A percentile compares a stretch with the other conserved stretches of the same genome.
Conservation (phyloP, 805 yeast genomes). For the Clavispora carvajalis region DNA sequence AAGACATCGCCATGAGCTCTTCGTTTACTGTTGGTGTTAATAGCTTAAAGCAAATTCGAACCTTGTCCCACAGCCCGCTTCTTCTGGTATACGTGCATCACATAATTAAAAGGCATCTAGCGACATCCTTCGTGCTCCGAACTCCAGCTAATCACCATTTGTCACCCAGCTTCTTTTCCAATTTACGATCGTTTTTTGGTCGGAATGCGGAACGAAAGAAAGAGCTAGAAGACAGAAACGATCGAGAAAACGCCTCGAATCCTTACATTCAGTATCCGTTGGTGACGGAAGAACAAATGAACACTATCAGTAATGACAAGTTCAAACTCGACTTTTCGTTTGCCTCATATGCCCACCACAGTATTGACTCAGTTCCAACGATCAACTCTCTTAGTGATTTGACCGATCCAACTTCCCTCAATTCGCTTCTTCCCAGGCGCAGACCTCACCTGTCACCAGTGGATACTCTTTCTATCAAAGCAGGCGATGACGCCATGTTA, state of each 20-base stretch:
- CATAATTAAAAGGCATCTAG: neutral
- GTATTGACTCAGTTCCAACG: conserved; percentile 30
- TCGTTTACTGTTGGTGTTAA: too few relatives aligned
- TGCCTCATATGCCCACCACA: conserved; percentile 46
- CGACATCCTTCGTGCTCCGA: neutral
- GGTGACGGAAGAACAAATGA: conserved; percentile 36
- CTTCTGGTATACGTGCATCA: neutral
- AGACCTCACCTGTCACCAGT: conserved; percentile 48
- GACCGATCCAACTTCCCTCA: conserved; percentile 43
- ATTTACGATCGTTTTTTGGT: conserved; percentile 5
- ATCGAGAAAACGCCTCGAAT: conserved; percentile 21
- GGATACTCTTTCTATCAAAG: conserved; percentile 47
- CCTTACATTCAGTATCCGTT: conserved; percentile 40
- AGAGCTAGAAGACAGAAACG: conserved; percentile 14
- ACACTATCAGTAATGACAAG: conserved; percentile 23
- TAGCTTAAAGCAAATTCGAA: too few relatives aligned
- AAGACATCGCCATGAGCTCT: neutral
- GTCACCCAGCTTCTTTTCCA: conserved; percentile 3
- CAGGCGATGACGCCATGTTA: conserved; percentile 56
- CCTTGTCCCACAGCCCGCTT: too few relatives aligned
- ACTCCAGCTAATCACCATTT: neutral
- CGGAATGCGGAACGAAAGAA: conserved; percentile 6
- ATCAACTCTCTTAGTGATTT: conserved; percentile 47
- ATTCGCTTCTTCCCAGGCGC: conserved; percentile 43
- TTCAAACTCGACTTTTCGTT: conserved; percentile 41